Evolutionary conservation across 2,329 filamentous ascomycete species (phyloP), one percentile per base, ranked within the genome.

Genomic region (Trichophyton mentagrophytes): DNA sequence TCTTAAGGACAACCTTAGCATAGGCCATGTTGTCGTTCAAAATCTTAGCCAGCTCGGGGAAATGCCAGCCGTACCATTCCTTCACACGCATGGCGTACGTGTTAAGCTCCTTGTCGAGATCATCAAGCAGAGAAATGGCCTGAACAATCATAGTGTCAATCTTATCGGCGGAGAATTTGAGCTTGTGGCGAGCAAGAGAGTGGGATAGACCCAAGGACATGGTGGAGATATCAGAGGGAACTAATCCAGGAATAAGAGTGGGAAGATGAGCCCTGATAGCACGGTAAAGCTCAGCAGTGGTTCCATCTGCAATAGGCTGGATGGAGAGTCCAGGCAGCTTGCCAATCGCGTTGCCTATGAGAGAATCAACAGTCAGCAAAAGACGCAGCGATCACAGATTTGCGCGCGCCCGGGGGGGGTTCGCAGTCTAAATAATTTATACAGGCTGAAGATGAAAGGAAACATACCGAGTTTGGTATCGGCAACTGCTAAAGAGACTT

Each of bases 61-160:
- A 99, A 77, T 97, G 93, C 93, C 93, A 99, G 70, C 93, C 93
- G 73, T 99, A 99, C 93, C 93, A 99, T 77, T 99, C 93, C 85
- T 97, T 97, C 64, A 96, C 90, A 74, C 93, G 84, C 93, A 99
- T 99, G 66, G 93, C 92, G 72, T 96, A 97, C 68, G 89, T 93
- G 80, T 99, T 99, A 65, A 99, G 81, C 77, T 99, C 93, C 82
- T 99, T 99, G 80, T 99, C 93, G 64, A 99, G 80, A 66, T 99
- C 93, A 72, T 99, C 93, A 55, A 99, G 82, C 58, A 96, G 84
- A 65, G 88, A 87, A 72, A 99, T 93, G 61, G 91, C 91, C 78
- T 99, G 93, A 62, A 99, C 91, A 71, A 99, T 96, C 93, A 99
- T 99, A 58, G 93, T 93, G 73, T 99, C 93, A 67, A 99, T 92